Evolutionary conservation across 371 early-diverging fungal genomes (phyloP), one percentile per base, ranked within the genome.

Genomic region (Actinomortierella wolfii): DNA sequence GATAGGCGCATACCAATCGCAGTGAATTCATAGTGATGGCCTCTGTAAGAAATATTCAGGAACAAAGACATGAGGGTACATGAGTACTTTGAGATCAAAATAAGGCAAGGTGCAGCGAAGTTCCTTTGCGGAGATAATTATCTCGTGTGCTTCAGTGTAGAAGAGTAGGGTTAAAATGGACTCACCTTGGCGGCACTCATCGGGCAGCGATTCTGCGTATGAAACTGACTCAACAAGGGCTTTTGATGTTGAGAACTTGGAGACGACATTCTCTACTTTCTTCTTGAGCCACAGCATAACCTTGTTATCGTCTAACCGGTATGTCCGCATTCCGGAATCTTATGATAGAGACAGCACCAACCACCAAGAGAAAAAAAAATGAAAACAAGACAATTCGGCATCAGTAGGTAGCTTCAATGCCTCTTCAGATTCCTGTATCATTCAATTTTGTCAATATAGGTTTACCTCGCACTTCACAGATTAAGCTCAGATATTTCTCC

Each of bases 131-230:
- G 45, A 45, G 18, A 45, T 45, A n/a, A 20, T 4, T n/a, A n/a
- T 45, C 5, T 45, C 11, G 34, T 34, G 34, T 34, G 34, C 11
- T 4, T 34, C 4, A 17, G 18, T 15, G 15, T 45, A 20, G 15
- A 7, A 41, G 41, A 15, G 41, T 41, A 11, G 24, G 25, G 43
- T 11, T 48, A 54, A 6, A 11, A 2, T 26, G 13, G 5, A 45
- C 54, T 54, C 57, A 29, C 73, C 73, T 62, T 50, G 39, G 17
- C 67, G 46, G 47, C 66, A 66, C 15, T 40, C 51, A 7, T 54
- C 56, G 2, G 73, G 63, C 9, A 73, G 21, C 0, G 73, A 61
- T 14, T 73, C 73, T 29, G 73, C 62, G 21, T 73, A 73, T 2
- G 67, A 62, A 44, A 73, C 66, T 26, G 73, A 66, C 25, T 66